Evolutionary conservation across 176 grass and related monocot species (phyloP), one percentile per base, ranked within the genome.

Genomic region (Tillandsia fasciculata): DNA sequence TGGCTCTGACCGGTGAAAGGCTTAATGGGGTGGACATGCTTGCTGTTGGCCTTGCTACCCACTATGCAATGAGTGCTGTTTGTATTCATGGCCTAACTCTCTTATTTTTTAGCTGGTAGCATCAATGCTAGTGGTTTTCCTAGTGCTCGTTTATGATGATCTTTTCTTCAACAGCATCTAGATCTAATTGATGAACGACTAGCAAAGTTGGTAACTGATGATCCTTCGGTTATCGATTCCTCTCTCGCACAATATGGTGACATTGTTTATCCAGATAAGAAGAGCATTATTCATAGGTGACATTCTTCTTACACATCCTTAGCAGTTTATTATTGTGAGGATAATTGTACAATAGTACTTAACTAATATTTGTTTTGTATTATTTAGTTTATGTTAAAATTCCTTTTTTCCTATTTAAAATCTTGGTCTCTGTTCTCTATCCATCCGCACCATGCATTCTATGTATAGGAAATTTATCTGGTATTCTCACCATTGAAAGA

Each of bases 1-100:
- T 99, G 72, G 86, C 84, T 74, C 72, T 99, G 71, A 99, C 94
- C 48, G 89, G 89, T 70, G 89, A 99, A 64, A 89, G 86, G 51
- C 79, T 99, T 56, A 82, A 82, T 83, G 94, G 87, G 63, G 70
- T 81, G 2, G 94, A 99, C 86, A 99, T 99, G 94, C 18, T 99
- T 72, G 74, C 94, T 63, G 84, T 99, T 87, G 94, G 87, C 81
- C 89, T 99, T 65, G 94, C 94, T 10, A 93, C 94, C 75, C 94
- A 99, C 74, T 93, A 84, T 82, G 67, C 69, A 75, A 79, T 72
- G 70, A 91, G 81, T 71, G 88, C 57, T 7, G 92, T 96, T 69
- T 69, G 81, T 69, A 29, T 26, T 82, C 47, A 68, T 49, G 68
- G 48, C 17, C 80, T 68, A 66, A 52, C 71, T 61, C 12, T 33